Evolutionary conservation across 352 stramenopile species (phyloP).

Genomic region (Phytopythium litorale): DNA sequence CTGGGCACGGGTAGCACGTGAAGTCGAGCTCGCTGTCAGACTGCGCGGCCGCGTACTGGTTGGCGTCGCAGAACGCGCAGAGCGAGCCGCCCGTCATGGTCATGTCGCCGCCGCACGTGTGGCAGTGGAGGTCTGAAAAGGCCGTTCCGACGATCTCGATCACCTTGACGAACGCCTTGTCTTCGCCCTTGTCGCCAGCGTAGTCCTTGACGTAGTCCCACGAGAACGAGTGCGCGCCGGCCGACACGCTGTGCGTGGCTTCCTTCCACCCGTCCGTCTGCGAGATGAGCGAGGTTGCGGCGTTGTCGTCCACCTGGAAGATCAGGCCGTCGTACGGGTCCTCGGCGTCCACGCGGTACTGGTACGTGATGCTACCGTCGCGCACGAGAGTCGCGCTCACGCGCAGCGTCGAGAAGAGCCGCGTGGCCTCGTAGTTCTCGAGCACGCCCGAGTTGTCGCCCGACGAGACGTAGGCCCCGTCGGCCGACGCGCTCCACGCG

Average conservation of each 20-base stretch:
- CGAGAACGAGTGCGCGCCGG: slow-evolving; percentile 63
- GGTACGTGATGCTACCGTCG: slow-evolving; percentile 68
- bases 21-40: slow-evolving; percentile 78
- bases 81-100: slow-evolving; percentile 70
- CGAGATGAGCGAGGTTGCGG: slow-evolving; percentile 45
- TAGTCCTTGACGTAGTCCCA: slow-evolving; percentile 87
- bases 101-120: slow-evolving; percentile 73
- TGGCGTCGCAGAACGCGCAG: slow-evolving; percentile 74
- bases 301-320: slow-evolving; percentile 69
- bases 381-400: slow-evolving; percentile 76
- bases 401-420: slow-evolving; percentile 71
- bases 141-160: slow-evolving; percentile 82
- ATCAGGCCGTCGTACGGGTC: slow-evolving; percentile 70
- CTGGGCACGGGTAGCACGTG: slow-evolving; percentile 63
- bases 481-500: slow-evolving; percentile 50
- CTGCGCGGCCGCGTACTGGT: slow-evolving; percentile 69
- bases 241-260: slow-evolving; percentile 40
- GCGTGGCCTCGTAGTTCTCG: slow-evolving; percentile 51
- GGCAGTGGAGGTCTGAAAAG: slow-evolving; percentile 66
- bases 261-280: slow-evolving; percentile 73
- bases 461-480: slow-evolving; percentile 61
- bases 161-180: slow-evolving; percentile 71
- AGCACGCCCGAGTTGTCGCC: slow-evolving; percentile 72
- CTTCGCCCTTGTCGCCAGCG: slow-evolving; percentile 55
- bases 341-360: slow-evolving; percentile 74